phyloP scores from a whole-genome alignment of 345 rosid genomes.

The Pelargonium nanum region DNA sequence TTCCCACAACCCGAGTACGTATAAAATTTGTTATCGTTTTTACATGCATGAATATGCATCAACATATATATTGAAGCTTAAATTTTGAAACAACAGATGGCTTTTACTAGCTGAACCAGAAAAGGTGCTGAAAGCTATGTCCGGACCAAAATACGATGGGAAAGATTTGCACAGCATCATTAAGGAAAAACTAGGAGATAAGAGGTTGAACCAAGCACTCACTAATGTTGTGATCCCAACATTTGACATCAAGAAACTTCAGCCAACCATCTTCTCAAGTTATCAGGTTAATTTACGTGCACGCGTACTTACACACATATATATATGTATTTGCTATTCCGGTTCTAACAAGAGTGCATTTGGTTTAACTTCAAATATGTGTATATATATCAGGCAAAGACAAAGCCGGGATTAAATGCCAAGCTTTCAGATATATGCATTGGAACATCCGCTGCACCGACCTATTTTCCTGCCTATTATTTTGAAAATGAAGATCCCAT shows the following conservation, averaged over 20 bases:
- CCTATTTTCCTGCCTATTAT: neutral
- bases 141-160: conserved; percentile 47
- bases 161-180: conserved; percentile 22
- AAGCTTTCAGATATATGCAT: neutral
- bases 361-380: neutral
- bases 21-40: neutral
- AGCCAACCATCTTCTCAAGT: conserved; percentile 39
- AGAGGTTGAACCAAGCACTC: conserved; percentile 23
- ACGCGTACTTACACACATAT: too few relatives aligned
- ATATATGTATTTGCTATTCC: neutral
- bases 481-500: conserved; percentile 12
- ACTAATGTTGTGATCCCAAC: conserved; percentile 44
- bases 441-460: neutral
- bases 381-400: conserved; percentile 10
- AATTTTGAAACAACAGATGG: neutral
- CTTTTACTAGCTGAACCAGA: conserved; percentile 2
- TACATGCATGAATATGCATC: neutral
- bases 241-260: conserved; percentile 40
- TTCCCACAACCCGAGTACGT: conserved; percentile 28
- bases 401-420: conserved; percentile 22
- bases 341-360: neutral
- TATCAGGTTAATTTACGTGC: conserved; percentile 28
- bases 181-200: conserved; percentile 28
- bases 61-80: neutral
- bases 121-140: conserved; percentile 22